Evolutionary conservation across 257 asterid species (phyloP), one percentile per base, ranked within the genome.

Genomic region (Gardenia jasminoides): DNA sequence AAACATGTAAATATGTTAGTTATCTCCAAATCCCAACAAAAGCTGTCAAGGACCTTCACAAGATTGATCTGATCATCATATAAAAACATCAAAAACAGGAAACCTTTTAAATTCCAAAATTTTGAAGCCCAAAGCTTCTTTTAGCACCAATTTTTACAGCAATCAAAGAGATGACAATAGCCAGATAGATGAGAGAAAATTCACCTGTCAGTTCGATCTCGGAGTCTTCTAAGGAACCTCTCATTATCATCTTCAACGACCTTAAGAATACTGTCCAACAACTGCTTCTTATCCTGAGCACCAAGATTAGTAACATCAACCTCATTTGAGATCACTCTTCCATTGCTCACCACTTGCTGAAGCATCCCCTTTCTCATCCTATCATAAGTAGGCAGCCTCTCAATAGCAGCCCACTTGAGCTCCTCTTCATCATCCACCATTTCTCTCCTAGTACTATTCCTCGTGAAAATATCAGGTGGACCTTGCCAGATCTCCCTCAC

Each of bases 331-430:
- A 90, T 73, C 12, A 89, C 75, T 50, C 77, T 79, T 43, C 97
- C 97, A 69, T 85, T 88, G 81, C 92, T 85, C 82, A 72, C 82
- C 62, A 87, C 92, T 82, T 90, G 89, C 77, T 80, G 85, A 80
- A 93, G 84, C 90, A 93, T 81, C 47, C 97, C 97, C 78, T 87
- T 91, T 74, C 94, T 87, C 86, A 91, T 54, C 68, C 98, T 82
- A 56, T 93, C 92, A 70, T 89, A 91, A 44, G 98, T 93, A 48
- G 96, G 93, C 50, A 93, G 85, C 83, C 97, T 88, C 87, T 93
- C 97, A 46, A 93, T 89, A n/a, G 98, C 98, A 12, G 98, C 98
- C 98, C 97, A 90, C 46, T 75, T 81, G 10, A 93, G 97, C 91
- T 93, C 96, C 83, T 90, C 90, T 85, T 93, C 97, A 48, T 93